Evolutionary conservation across 1,284 basidiomycete genomes (phyloP).

Genomic region (Ganoderma meredithae): DNA sequence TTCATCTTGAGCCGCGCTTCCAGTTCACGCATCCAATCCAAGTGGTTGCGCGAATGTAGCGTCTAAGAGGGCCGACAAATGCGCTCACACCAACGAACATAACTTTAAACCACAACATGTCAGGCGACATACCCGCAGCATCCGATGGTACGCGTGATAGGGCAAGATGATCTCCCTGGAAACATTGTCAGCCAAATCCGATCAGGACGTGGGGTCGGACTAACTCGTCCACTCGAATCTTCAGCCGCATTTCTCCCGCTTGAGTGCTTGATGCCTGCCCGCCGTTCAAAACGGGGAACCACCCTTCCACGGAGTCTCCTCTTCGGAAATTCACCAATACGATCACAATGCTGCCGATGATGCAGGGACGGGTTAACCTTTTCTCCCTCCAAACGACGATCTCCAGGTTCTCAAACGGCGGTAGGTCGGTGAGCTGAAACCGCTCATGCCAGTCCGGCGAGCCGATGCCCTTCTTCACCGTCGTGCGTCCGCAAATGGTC

Average conservation of each 20-base stretch:
- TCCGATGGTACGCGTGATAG: constrained; percentile 58
- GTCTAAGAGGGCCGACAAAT: constrained; percentile 49
- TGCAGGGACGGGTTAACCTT: constrained; percentile 59
- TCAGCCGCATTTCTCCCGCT: constrained; percentile 77
- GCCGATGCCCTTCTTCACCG: constrained; percentile 69
- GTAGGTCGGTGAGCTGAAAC: constrained; percentile 75
- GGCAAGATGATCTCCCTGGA: constrained; percentile 79
- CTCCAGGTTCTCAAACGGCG: constrained; percentile 73
- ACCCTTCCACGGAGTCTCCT: constrained; percentile 78
- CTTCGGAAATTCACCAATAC: constrained; percentile 74
- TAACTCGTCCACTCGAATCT: constrained; percentile 78
- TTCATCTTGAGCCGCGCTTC: constrained; percentile 72
- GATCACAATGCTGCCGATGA: constrained; percentile 70
- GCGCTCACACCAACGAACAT: neutral
- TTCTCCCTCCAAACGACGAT: constrained; percentile 73
- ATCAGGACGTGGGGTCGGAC: constrained; percentile 39
- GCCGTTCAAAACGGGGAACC: constrained; percentile 78
- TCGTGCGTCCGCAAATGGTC: constrained; percentile 72
- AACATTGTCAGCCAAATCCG: constrained; percentile 15
- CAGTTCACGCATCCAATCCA: constrained; percentile 79
- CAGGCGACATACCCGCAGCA: constrained; percentile 54
- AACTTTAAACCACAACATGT: neutral
- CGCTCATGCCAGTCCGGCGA: constrained; percentile 81
- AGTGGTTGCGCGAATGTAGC: constrained; percentile 67
- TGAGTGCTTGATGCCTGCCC: constrained; percentile 58